Evolutionary conservation across 768 basidiomycete species (phyloP).

Genomic region (Hemileccinum impolitum): DNA sequence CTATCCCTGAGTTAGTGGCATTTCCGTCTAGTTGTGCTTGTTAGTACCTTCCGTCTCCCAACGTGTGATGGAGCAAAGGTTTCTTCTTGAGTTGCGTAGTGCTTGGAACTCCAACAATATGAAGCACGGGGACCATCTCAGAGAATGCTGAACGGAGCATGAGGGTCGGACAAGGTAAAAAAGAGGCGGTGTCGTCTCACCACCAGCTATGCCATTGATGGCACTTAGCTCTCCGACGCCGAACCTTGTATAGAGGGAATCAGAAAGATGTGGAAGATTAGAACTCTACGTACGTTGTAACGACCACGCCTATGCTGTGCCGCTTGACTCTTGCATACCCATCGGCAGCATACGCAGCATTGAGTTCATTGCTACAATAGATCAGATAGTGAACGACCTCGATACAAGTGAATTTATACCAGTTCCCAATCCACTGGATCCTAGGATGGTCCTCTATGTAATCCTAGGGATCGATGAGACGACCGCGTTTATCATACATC

Average conservation of each 20-base stretch:
- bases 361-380: constrained; percentile 66
- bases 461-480: constrained; percentile 46
- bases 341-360: constrained; percentile 88
- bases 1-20: constrained; percentile 31
- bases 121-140: constrained; percentile 88
- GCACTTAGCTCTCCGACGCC: constrained; percentile 94
- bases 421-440: constrained; percentile 87
- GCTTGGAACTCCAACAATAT: constrained; percentile 81
- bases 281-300: constrained; percentile 61
- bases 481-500: neutral
- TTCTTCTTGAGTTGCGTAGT: constrained; percentile 66
- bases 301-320: constrained; percentile 62
- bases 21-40: neutral
- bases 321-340: constrained; percentile 90
- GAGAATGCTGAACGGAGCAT: constrained; percentile 53
- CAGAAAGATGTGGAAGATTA: neutral
- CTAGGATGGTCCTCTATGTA: constrained; percentile 73
- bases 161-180: neutral
- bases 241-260: constrained; percentile 48
- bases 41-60: constrained; percentile 71
- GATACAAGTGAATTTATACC: constrained; percentile 38
- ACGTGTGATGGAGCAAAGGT: constrained; percentile 83
- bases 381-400: neutral
- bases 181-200: constrained; percentile 30
- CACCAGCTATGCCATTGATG: constrained; percentile 79